Evolutionary conservation across 768 basidiomycete genomes (phyloP), one percentile per base, ranked within the genome.

Genomic region (Kwoniella shandongensis): DNA sequence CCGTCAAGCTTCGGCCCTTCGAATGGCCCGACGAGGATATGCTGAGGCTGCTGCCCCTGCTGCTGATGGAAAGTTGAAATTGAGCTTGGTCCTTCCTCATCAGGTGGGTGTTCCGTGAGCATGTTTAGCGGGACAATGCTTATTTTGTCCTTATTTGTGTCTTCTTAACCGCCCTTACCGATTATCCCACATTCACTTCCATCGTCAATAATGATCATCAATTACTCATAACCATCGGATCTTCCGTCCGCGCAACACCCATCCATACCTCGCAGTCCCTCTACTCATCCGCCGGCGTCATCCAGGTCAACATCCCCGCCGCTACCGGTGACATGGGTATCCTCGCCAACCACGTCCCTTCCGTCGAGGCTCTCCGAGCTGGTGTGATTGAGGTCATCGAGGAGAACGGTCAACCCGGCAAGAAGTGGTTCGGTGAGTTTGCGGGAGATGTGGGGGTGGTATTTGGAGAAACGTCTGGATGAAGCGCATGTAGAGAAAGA

Each of bases 301-400:
- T 89, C 20, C 94, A 98, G 79, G 94, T 99, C 67, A 97, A 97
- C 80, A 80, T 97, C 69, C 81, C 92, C 32, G 96, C 92, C 38
- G 89, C 86, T 53, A 86, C 90, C 2, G 96, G 96, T 72, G 93
- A 97, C 79, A 97, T 98, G 92, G 96, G 96, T 82, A 89, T 99
- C 70, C 86, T 99, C 59, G 91, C 94, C 69, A 96, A 94, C 83
- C 96, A 99, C 79, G 92, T 97, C 53, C 88, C 96, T 27, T 88
- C 91, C n/a, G 88, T 98, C 57, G 96, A 99, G 78, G 83, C 94
- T 45, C 82, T 99, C 52, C 88, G 89, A 74, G 88, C 96, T 39
- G 96, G 96, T 76, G 82, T 98, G 56, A 81, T 99, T 51, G 96
- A 99, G 79, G 87, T 99, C 66, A 84, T 98, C 64, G 94, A 97